phyloP scores from a whole-genome alignment of 2,329 filamentous ascomycete species.

The Scedosporium boydii region DNA sequence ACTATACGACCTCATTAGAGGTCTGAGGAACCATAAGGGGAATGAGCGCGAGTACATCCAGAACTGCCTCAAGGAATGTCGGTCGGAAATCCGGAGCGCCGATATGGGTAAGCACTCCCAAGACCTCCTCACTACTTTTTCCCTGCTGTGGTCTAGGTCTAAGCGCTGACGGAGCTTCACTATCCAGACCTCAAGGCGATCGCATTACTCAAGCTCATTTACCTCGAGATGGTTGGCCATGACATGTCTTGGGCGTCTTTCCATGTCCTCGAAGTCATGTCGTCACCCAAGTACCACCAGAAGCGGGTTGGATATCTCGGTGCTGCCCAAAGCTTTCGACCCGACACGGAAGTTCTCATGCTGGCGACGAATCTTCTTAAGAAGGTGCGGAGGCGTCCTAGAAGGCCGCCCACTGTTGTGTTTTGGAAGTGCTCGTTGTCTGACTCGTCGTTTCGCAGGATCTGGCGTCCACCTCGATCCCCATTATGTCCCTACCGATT shows the following conservation, averaged over 20 bases:
- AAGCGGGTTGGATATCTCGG: conserved; percentile 93
- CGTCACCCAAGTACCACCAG: conserved; percentile 84
- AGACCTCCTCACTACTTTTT: background rate
- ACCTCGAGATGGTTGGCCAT: conserved; percentile 97
- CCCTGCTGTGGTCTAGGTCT: background rate
- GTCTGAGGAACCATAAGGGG: conserved; percentile 89
- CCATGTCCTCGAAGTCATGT: conserved; percentile 98
- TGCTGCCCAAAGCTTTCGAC: conserved; percentile 89
- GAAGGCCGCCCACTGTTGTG: background rate
- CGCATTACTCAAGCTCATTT: conserved; percentile 88
- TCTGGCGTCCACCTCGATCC: conserved; percentile 60
- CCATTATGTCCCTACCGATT: conserved; percentile 77
- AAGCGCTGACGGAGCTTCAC: background rate
- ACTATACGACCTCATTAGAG: conserved; percentile 95
- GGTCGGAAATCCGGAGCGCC: conserved; percentile 79
- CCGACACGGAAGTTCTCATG: conserved; percentile 96
- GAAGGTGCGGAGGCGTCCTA: conserved; percentile 50
- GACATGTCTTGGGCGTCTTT: conserved; percentile 99
- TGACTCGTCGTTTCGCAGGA: conserved; percentile 37
- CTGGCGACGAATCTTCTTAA: conserved; percentile 92
- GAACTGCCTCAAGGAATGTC: conserved; percentile 88
- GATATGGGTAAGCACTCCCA: conserved; percentile 64
- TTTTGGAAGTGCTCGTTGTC: background rate
- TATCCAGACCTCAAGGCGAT: conserved; percentile 81
- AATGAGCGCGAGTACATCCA: conserved; percentile 93